phyloP scores from a whole-genome alignment of 1,139 yeast species.

The Hemisphaericaspora xylofermentans region DNA sequence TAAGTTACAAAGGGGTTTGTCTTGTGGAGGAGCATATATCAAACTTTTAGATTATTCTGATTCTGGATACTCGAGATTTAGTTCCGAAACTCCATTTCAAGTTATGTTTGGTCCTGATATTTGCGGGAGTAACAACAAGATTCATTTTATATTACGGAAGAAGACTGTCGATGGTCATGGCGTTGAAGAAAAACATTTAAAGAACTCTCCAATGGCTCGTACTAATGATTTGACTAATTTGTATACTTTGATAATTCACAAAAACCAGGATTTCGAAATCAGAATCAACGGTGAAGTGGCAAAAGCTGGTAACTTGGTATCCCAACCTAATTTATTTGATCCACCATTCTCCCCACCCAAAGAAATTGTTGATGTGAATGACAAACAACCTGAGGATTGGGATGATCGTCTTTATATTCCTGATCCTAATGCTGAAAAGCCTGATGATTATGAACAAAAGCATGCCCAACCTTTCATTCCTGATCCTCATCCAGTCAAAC shows the following conservation, averaged over 20 bases:
- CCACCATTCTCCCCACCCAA: constrained; percentile 68
- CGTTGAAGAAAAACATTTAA: constrained; percentile 67
- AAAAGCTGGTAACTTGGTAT: constrained; percentile 64
- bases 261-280: constrained; percentile 69
- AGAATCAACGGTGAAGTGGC: constrained; percentile 78
- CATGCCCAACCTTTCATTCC: constrained; percentile 56
- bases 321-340: constrained; percentile 45
- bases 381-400: constrained; percentile 76
- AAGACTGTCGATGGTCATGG: constrained; percentile 54
- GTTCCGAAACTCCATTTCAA: constrained; percentile 63
- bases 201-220: constrained; percentile 66
- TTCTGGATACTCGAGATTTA: constrained; percentile 25
- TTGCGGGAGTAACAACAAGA: constrained; percentile 78
- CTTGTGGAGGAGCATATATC: constrained; percentile 88
- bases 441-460: constrained; percentile 77
- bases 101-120: constrained; percentile 94
- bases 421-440: constrained; percentile 67
- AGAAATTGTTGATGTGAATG: constrained; percentile 60
- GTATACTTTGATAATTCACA: constrained; percentile 71
- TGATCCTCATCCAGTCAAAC: constrained; percentile 66
- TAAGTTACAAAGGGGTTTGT: constrained; percentile 71
- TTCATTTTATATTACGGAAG: constrained; percentile 71
- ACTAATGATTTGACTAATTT: constrained; percentile 57
- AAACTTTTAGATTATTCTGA: constrained; percentile 55
- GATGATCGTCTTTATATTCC: constrained; percentile 62